Conservation (phyloP, 306 rosid genomes). For the Amphicarpaea edgeworthii region DNA sequence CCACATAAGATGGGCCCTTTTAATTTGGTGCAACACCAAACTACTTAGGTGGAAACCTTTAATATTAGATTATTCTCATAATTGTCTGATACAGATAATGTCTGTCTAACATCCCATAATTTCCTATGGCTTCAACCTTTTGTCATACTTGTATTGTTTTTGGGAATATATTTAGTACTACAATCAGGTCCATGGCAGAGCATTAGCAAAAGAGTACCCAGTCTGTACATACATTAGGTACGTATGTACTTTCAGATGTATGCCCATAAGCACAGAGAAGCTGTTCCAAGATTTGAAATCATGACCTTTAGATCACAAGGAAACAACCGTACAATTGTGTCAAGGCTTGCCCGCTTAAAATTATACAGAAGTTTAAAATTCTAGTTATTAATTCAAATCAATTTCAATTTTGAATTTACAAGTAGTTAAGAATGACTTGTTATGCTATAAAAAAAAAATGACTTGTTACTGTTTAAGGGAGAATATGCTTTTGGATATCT, state of each 20-base stretch:
- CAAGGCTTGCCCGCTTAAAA: neutral
- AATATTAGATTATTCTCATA: conserved; percentile 18
- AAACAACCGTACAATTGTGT: neutral
- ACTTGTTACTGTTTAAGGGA: too few species aligned
- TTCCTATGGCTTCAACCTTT: conserved; percentile 34
- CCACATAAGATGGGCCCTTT: neutral
- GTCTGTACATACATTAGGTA: neutral
- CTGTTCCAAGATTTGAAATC: too few species aligned
- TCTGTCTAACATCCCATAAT: conserved; percentile 24
- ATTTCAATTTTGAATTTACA: conserved; percentile 5
- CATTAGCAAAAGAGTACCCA: neutral
- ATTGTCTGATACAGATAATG: conserved; percentile 9
- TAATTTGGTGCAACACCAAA: neutral
- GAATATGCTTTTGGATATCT: neutral
- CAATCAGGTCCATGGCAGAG: neutral
- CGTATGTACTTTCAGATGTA: neutral
- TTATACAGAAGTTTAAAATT: neutral
- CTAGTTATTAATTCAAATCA: conserved; percentile 22
- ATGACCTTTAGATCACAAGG: neutral
- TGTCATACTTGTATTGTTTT: conserved; percentile 1
- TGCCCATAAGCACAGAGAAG: neutral
- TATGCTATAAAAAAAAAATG: too few species aligned
- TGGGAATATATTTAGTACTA: conserved; percentile 1
- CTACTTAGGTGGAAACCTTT: neutral
- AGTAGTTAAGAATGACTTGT: conserved; percentile 22